These are phyloP conservation scores for Mycena haematopus DNA, from an alignment of 768 basidiomycete genomes.

Conservation along the genomic window DNA sequence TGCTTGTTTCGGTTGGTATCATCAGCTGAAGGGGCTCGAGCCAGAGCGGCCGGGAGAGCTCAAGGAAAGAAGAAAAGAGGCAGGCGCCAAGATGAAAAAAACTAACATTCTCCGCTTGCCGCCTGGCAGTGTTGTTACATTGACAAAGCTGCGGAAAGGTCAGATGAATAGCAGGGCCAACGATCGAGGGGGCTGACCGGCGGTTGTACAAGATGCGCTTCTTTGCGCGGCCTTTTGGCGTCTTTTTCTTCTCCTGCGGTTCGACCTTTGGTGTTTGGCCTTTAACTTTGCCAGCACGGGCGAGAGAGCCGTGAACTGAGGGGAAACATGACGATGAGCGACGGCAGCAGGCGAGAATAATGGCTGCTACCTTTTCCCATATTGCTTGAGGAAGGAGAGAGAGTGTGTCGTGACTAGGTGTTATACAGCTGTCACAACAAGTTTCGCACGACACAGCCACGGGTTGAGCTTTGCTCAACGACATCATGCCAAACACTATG, in stretches of 20 bases:
- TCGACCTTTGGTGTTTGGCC: slow-evolving; percentile 98
- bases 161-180: slow-evolving; percentile 12
- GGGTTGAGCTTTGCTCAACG: too few relatives aligned
- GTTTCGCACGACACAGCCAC: too few relatives aligned
- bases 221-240: slow-evolving; percentile 96
- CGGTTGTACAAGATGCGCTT: slow-evolving; percentile 95
- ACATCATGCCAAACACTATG: too few relatives aligned
- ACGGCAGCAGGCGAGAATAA: slow-evolving; percentile 26
- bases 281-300: slow-evolving; percentile 99
- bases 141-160: slow-evolving; percentile 72
- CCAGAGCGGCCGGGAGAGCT: neutral
- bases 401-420: neutral
- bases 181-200: slow-evolving; percentile 58
- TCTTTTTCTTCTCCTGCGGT: slow-evolving; percentile 99
- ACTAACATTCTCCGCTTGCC: slow-evolving; percentile 98
- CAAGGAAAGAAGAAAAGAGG: slow-evolving; percentile 7
- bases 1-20: slow-evolving; percentile 70
- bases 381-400: slow-evolving; percentile 58
- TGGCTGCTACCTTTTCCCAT: slow-evolving; percentile 72
- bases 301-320: slow-evolving; percentile 98
- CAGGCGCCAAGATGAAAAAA: slow-evolving; percentile 13
- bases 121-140: slow-evolving; percentile 87
- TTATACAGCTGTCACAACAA: too few relatives aligned
- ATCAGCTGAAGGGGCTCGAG: slow-evolving; percentile 44
- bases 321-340: slow-evolving; percentile 3